Percentiles rank a stretch among this genome's conserved stretches.
These are phyloP conservation scores for Biscutella laevigata DNA, from an alignment of 441 rosid species.

Conservation along the genomic window DNA sequence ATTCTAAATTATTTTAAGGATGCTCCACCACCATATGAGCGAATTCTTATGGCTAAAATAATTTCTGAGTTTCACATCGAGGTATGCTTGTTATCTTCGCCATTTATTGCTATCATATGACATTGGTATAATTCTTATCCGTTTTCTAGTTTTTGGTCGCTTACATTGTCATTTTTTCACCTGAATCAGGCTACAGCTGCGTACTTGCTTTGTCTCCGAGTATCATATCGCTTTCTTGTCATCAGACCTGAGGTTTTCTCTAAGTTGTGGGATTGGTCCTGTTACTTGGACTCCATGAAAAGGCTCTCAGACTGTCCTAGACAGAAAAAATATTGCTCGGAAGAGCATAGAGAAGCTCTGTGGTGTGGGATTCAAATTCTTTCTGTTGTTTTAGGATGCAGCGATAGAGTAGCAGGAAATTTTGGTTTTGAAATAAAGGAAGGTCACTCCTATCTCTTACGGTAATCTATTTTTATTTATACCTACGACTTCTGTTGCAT, in stretches of 20 bases:
- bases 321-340: slow-evolving; percentile 18
- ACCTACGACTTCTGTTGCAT: neutral
- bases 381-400: slow-evolving; percentile 44
- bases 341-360: slow-evolving; percentile 44
- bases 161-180: slow-evolving; percentile 1
- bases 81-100: slow-evolving; percentile 35
- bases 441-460: slow-evolving; percentile 56
- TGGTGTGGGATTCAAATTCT: slow-evolving; percentile 73
- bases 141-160: neutral
- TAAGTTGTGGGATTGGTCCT: slow-evolving; percentile 92
- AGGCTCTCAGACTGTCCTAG: slow-evolving; percentile 22
- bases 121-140: neutral
- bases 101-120: slow-evolving; percentile 8
- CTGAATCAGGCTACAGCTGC: slow-evolving; percentile 41
- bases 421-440: slow-evolving; percentile 51
- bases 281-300: slow-evolving; percentile 58
- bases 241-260: slow-evolving; percentile 55
- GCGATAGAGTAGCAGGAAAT: slow-evolving; percentile 36
- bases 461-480: slow-evolving; percentile 41
- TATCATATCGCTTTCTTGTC: slow-evolving; percentile 63
- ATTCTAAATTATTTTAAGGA: slow-evolving; percentile 57
- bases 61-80: slow-evolving; percentile 25
- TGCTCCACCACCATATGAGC: slow-evolving; percentile 80
- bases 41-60: slow-evolving; percentile 35
- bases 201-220: slow-evolving; percentile 40